A percentile compares a stretch with the other conserved stretches of the same genome.
These are phyloP conservation scores for Thielaviopsis euricoi DNA, from an alignment of 2,329 filamentous ascomycete species.

Conservation along the genomic window DNA sequence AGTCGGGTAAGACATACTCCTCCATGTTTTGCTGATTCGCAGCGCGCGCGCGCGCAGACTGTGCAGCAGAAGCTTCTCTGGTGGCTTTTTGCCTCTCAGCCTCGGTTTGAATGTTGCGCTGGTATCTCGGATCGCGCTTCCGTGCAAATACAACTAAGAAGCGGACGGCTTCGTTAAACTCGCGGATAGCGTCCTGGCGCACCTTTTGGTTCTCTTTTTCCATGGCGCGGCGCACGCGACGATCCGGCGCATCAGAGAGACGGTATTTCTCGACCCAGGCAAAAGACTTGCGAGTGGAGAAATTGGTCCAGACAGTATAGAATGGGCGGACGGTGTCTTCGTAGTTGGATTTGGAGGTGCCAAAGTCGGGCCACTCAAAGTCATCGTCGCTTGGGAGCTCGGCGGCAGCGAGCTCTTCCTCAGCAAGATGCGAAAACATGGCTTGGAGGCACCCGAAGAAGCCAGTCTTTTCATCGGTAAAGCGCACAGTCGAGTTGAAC, in stretches of 20 bases:
- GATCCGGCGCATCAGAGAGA: constrained; percentile 72
- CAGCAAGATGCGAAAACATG: constrained; percentile 63
- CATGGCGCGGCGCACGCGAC: constrained; percentile 66
- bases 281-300: constrained; percentile 73
- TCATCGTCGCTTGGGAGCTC: constrained; percentile 46
- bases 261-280: constrained; percentile 79
- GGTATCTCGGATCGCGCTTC: constrained; percentile 78
- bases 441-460: constrained; percentile 71
- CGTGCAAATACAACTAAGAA: constrained; percentile 76
- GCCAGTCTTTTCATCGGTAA: constrained; percentile 61
- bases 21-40: constrained; percentile 62
- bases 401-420: constrained; percentile 57
- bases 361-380: constrained; percentile 66
- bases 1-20: constrained; percentile 8
- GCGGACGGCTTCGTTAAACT: constrained; percentile 85
- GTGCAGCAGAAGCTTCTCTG: constrained; percentile 63
- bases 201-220: constrained; percentile 86
- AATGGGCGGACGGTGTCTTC: constrained; percentile 65
- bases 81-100: constrained; percentile 64
- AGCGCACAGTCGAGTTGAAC: constrained; percentile 64
- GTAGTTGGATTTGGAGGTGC: constrained; percentile 56
- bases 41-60: constrained; percentile 68
- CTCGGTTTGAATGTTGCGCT: constrained; percentile 60
- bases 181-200: constrained; percentile 64
- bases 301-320: constrained; percentile 65